A percentile compares a stretch with the other conserved stretches of the same genome.
These are phyloP conservation scores for Osmanthus fragrans DNA, from an alignment of 257 asterid species.

Conservation along the genomic window DNA sequence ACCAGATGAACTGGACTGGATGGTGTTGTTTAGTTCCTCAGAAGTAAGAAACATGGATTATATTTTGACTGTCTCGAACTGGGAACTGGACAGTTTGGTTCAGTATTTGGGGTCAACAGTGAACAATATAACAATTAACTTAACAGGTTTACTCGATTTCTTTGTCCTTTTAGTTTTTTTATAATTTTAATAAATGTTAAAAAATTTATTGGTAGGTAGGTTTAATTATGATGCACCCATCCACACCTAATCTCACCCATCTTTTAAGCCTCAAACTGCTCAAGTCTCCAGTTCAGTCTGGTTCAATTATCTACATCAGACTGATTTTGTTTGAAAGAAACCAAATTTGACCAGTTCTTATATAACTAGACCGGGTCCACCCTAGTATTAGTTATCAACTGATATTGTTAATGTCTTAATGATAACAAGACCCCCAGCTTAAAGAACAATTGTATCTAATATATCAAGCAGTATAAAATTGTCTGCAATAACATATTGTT, in stretches of 20 bases:
- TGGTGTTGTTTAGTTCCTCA: neutral
- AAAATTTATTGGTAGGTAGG: neutral
- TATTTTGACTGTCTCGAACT: neutral
- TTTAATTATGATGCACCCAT: neutral
- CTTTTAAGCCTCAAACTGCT: neutral
- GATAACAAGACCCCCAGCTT: conserved; percentile 14
- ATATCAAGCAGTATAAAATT: conserved; percentile 6
- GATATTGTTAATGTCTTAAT: conserved; percentile 3
- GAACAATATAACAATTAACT: neutral
- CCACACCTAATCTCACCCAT: neutral
- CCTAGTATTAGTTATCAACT: conserved; percentile 15
- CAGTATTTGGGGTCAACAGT: neutral
- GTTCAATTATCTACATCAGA: neutral
- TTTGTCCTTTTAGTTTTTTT: neutral
- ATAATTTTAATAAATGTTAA: neutral
- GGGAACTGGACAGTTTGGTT: neutral
- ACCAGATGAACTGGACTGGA: neutral
- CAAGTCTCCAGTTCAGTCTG: neutral
- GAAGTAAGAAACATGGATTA: neutral
- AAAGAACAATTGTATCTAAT: conserved; percentile 11
- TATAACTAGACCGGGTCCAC: neutral
- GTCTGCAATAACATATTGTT: neutral
- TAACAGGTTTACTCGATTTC: neutral
- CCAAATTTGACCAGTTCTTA: conserved; percentile 11
- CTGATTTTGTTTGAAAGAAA: neutral